phyloP scores from a whole-genome alignment of 2,329 filamentous ascomycete species.

The Paecilomyces niveus region DNA sequence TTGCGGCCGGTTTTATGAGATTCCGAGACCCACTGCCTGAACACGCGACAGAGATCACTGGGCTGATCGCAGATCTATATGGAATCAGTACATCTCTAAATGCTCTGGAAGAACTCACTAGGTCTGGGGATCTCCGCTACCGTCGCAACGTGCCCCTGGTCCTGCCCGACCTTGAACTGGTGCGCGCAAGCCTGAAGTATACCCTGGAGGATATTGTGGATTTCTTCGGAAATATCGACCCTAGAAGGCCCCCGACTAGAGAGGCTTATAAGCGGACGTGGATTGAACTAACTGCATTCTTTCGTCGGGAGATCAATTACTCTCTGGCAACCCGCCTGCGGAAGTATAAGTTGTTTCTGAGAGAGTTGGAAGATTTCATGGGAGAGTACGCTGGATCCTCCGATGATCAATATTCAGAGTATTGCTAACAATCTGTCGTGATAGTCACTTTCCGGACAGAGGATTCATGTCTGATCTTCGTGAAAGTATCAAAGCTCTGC shows the following conservation, averaged over 20 bases:
- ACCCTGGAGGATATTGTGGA: conserved; percentile 46
- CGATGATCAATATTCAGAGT: conserved; percentile 3
- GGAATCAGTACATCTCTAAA: conserved; percentile 46
- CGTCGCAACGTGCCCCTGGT: conserved; percentile 33
- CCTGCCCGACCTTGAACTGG: conserved; percentile 41
- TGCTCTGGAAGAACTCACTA: conserved; percentile 39
- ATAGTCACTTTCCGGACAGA: conserved; percentile 20
- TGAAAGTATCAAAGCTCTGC: conserved; percentile 17
- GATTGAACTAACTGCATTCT: conserved; percentile 41
- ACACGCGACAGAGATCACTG: conserved; percentile 46
- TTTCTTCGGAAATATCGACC: conserved; percentile 37
- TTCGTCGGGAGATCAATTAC: conserved; percentile 41
- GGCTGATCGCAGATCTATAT: conserved; percentile 48
- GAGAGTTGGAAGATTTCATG: conserved; percentile 37
- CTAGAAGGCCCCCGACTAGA: conserved; percentile 13
- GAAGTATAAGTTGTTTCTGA: conserved; percentile 45
- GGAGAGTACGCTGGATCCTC: conserved; percentile 35
- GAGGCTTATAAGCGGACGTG: conserved; percentile 44
- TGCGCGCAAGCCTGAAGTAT: conserved; percentile 42
- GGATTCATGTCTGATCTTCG: conserved; percentile 19
- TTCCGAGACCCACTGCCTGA: conserved; percentile 47
- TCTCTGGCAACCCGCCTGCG: conserved; percentile 42
- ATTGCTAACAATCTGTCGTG: conserved; percentile 6
- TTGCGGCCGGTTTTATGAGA: conserved; percentile 43
- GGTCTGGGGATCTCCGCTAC: conserved; percentile 26